Conservation (phyloP, 371 early-diverging fungal genomes). For the Choanephora cucurbitarum region DNA sequence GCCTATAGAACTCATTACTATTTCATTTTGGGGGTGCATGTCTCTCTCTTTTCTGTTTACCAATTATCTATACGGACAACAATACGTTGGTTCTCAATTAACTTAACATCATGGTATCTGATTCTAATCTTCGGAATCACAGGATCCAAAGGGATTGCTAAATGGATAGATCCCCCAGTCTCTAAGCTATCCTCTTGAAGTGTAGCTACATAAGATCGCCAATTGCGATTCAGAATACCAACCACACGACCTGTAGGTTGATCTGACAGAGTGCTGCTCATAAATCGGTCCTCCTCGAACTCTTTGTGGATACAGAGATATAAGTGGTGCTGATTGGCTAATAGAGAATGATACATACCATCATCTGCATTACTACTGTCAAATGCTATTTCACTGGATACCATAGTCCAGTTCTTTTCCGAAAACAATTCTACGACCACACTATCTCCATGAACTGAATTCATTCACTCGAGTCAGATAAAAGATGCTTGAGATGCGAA, state of each 20-base stretch:
- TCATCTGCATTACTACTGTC: conserved; percentile 49
- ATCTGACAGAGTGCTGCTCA: conserved; percentile 19
- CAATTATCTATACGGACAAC: conserved; percentile 90
- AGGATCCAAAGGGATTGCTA: conserved; percentile 82
- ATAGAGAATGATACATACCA: conserved; percentile 16
- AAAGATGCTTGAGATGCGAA: too few relatives aligned
- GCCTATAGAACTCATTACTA: conserved; percentile 30
- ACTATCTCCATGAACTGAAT: conserved; percentile 77
- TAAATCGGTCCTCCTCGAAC: conserved; percentile 22
- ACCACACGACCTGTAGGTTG: conserved; percentile 75
- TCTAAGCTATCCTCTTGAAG: conserved; percentile 71
- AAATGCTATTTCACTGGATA: conserved; percentile 56
- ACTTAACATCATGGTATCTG: conserved; percentile 75
- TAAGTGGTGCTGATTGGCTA: too few relatives aligned
- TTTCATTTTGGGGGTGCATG: neutral
- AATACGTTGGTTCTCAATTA: conserved; percentile 76
- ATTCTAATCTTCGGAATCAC: conserved; percentile 90
- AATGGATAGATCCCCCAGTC: conserved; percentile 61
- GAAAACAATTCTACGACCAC: conserved; percentile 79
- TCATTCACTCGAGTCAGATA: too few relatives aligned
- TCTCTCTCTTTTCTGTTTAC: conserved; percentile 31
- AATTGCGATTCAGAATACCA: conserved; percentile 83
- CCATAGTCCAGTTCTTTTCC: conserved; percentile 59
- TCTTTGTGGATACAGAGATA: too few relatives aligned
- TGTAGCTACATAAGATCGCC: conserved; percentile 91